Percentiles rank a stretch among this genome's conserved stretches.
Evolutionary conservation across 495 filamentous ascomycete species (phyloP).

Genomic region (Xylaria castorea): DNA sequence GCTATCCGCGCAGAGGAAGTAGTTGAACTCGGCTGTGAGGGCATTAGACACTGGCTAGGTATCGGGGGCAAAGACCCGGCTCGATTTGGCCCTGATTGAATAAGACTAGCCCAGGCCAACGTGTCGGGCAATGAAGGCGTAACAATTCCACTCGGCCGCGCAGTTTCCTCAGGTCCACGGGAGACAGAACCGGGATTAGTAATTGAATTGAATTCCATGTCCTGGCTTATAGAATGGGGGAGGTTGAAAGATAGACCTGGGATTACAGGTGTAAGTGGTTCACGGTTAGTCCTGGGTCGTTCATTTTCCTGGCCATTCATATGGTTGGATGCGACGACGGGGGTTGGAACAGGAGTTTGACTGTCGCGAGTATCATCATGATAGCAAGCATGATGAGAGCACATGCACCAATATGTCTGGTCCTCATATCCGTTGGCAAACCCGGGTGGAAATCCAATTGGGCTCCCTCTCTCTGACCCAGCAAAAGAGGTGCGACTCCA

Average conservation of each 20-base stretch:
- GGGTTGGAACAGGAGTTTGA: conserved; percentile 34
- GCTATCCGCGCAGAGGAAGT: conserved; percentile 52
- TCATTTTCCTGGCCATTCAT: conserved; percentile 55
- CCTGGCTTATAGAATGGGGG: conserved; percentile 39
- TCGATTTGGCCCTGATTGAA: conserved; percentile 46
- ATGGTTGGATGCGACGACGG: conserved; percentile 27
- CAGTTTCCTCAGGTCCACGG: conserved; percentile 32
- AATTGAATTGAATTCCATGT: conserved; percentile 45
- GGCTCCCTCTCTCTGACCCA: conserved; percentile 34
- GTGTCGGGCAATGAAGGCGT: conserved; percentile 57
- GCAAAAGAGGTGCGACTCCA: conserved; percentile 56
- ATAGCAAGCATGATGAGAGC: conserved; percentile 75
- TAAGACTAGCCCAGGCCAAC: conserved; percentile 51
- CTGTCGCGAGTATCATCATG: conserved; percentile 58
- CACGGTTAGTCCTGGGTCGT: conserved; percentile 46
- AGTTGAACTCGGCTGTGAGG: conserved; percentile 54
- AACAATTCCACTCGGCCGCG: conserved; percentile 32
- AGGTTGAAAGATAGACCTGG: conserved; percentile 47
- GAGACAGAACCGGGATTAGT: conserved; percentile 39
- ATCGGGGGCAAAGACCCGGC: conserved; percentile 51
- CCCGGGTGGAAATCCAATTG: conserved; percentile 36
- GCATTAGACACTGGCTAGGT: conserved; percentile 58
- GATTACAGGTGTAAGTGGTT: conserved; percentile 52
- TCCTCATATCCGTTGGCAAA: conserved; percentile 41
- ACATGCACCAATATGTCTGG: conserved; percentile 66